Percentiles rank a stretch among this genome's conserved stretches.
These are phyloP conservation scores for Teratosphaeria destructans DNA, from an alignment of 2,329 filamentous ascomycete genomes.

Conservation along the genomic window DNA sequence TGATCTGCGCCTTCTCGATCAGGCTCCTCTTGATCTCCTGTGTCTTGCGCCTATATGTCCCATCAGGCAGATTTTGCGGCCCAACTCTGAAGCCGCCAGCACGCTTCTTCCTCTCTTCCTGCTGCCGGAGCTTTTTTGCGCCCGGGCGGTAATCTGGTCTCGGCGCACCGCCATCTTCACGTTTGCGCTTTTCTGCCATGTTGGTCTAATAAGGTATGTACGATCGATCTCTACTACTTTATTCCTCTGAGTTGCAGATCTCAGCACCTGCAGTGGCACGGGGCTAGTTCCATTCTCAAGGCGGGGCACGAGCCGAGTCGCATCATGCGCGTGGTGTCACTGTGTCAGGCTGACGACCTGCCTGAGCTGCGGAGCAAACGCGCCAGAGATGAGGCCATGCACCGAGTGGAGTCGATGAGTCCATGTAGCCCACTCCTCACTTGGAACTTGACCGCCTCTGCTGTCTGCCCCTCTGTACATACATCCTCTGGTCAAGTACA, in stretches of 20 bases:
- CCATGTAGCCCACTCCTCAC: background rate
- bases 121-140: constrained; percentile 6
- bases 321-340: background rate
- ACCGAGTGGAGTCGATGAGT: background rate
- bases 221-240: background rate
- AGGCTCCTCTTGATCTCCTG: constrained; percentile 82
- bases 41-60: constrained; percentile 74
- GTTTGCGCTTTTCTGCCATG: constrained; percentile 12
- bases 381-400: background rate
- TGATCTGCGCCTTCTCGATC: constrained; percentile 86
- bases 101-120: constrained; percentile 32
- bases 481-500: background rate
- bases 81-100: constrained; percentile 72
- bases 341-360: background rate
- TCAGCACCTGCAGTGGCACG: background rate
- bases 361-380: background rate
- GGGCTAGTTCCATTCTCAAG: background rate
- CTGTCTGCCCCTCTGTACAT: background rate
- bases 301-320: background rate
- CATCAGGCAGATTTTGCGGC: constrained; percentile 82
- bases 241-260: background rate
- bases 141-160: constrained; percentile 8
- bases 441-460: background rate
- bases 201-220: background rate
- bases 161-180: constrained; percentile 3